Percentiles rank a stretch among this genome's conserved stretches.
Evolutionary conservation across 148 eudicot species (phyloP).

Genomic region (Chenopodium quinoa): DNA sequence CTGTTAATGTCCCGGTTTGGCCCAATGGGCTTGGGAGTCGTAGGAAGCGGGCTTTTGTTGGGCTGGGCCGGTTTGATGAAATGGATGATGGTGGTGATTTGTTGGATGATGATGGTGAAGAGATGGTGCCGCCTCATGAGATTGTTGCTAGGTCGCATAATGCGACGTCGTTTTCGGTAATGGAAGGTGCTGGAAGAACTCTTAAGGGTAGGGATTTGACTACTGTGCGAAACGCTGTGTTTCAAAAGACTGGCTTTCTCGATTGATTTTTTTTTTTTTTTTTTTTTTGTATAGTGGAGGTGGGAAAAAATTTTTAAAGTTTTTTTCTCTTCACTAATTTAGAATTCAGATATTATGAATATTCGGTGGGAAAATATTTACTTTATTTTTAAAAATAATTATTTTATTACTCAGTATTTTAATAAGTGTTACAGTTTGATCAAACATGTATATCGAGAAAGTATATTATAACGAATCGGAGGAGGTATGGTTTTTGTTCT

Average conservation of each 20-base stretch:
- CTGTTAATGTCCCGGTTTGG: conserved; percentile 68
- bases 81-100: conserved; percentile 38
- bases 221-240: conserved; percentile 58
- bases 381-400: too few relatives aligned
- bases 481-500: too few relatives aligned
- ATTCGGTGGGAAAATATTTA: not conserved
- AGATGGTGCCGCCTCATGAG: conserved; percentile 79
- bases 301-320: not conserved
- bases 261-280: conserved; percentile 32
- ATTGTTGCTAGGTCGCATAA: conserved; percentile 63
- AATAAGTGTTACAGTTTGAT: too few relatives aligned
- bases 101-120: conserved; percentile 5
- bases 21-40: conserved; percentile 3
- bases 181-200: conserved; percentile 76
- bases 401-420: too few relatives aligned
- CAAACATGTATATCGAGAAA: too few relatives aligned
- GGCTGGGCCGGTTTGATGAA: conserved; percentile 24
- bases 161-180: conserved; percentile 53
- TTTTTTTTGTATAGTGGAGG: not conserved
- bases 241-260: conserved; percentile 67
- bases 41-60: not conserved
- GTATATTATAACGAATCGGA: too few relatives aligned
- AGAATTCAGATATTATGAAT: too few relatives aligned
- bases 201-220: conserved; percentile 71
- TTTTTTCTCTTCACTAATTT: not conserved